Evolutionary conservation across 1,284 basidiomycete genomes (phyloP), one percentile per base, ranked within the genome.

Genomic region (Moesziomyces parantarcticus): DNA sequence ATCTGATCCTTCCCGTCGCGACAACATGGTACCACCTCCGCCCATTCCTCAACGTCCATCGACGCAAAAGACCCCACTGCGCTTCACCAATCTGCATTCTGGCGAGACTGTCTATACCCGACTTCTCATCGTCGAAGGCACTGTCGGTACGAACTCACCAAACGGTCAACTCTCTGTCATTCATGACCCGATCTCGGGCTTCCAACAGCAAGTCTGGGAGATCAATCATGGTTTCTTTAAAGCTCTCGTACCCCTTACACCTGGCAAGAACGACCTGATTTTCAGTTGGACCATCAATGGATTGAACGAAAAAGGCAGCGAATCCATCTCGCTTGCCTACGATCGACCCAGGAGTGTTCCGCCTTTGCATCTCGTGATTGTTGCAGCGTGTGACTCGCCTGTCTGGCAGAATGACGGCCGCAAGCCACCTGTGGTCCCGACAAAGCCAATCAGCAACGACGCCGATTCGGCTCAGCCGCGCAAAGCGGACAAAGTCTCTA

Each of bases 221-320:
- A 51, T 75, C 41, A 72, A 75, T 21, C 44, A 49, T 13, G 58
- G 60, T 25, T 56, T 49, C 26, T 73, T 69, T 58, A 76, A 76
- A 49, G 74, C 74, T 14, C 49, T 76, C 2, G 59, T 73, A 2
- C 64, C 63, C 18, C 60, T 76, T 18, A 46, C 39, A 14, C 47
- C 42, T 7, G 74, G 74, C 0, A n/a, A n/a, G 0, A 72, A 74
- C 46, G 39, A 53, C 6, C 39, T 74, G n/a, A 21, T 29, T 1
- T 69, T 73, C 36, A 34, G 23, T 34, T 68, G 49, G 45, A 34
- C 14, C 13, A 23, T 48, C 34, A 10, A 25, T 8, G 53, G 23
- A 6, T 43, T 54, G 0, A 23, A 10, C 26, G 49, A 52, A 16
- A 9, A 23, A 13, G 58, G 53, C 13, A 18, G 21, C 13, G 40